Conservation (phyloP, 768 basidiomycete genomes). For the Sarcomyxa edulis region DNA sequence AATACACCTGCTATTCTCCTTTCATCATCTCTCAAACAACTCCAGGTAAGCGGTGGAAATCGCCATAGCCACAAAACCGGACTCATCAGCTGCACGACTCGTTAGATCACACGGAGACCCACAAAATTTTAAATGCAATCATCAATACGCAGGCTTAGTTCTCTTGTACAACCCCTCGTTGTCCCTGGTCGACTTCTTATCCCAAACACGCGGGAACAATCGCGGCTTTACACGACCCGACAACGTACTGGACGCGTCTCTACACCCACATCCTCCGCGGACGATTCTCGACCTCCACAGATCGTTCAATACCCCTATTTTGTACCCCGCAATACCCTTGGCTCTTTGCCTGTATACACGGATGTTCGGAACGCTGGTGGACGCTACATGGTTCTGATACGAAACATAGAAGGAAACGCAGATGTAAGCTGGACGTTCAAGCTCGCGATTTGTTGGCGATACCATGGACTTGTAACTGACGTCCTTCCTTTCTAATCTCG, state of each 20-base stretch:
- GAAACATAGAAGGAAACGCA: slow-evolving; percentile 63
- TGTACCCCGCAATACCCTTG: slow-evolving; percentile 60
- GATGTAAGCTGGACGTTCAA: slow-evolving; percentile 35
- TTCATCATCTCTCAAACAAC: no score
- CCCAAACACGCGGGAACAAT: no score
- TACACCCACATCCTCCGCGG: slow-evolving; percentile 11
- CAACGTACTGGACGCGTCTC: slow-evolving; percentile 1
- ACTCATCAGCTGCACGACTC: no score
- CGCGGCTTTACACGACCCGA: slow-evolving; percentile 2
- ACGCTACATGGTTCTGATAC: slow-evolving; percentile 51
- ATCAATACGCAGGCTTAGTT: no score
- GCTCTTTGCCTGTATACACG: slow-evolving; percentile 71
- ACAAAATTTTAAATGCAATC: no score
- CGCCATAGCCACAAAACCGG: no score
- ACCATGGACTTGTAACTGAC: slow-evolving; percentile 8
- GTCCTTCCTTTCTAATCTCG: no score
- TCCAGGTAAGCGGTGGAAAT: no score
- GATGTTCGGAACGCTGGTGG: slow-evolving; percentile 66
- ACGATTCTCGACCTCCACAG: slow-evolving; percentile 10
- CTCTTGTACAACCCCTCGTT: no score
- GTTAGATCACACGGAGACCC: no score
- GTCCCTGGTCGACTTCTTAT: no score
- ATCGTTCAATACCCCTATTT: slow-evolving; percentile 39
- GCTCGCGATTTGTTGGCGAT: not conserved
- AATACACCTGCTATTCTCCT: no score